phyloP scores from a whole-genome alignment of 257 asterid genomes.

The Galeopsis tetrahit region DNA sequence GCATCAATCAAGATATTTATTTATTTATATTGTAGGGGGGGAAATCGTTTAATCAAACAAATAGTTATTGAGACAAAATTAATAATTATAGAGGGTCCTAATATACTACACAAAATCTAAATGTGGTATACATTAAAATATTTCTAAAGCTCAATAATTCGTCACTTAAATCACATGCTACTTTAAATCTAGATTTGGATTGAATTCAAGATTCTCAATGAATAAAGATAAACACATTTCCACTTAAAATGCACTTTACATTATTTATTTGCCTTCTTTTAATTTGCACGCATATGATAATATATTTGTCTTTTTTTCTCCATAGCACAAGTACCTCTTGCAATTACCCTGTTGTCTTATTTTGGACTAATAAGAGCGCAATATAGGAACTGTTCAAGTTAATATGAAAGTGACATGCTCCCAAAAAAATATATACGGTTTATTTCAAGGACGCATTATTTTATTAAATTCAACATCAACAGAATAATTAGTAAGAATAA shows the following conservation, averaged over 20 bases:
- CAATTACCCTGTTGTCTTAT: neutral
- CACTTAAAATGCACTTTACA: conserved; percentile 29
- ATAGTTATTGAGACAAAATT: neutral
- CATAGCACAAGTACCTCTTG: neutral
- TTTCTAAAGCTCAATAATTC: neutral
- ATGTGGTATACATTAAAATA: neutral
- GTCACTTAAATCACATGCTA: conserved; percentile 19
- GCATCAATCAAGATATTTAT: neutral
- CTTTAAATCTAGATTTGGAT: conserved; percentile 13
- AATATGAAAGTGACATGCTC: neutral
- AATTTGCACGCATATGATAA: neutral
- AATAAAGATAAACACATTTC: conserved; percentile 25
- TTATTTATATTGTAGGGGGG: too few species aligned
- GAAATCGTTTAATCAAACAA: neutral
- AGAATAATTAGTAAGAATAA: too few species aligned
- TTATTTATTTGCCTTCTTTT: conserved; percentile 20
- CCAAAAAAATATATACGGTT: too few species aligned
- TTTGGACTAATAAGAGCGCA: neutral
- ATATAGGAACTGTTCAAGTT: neutral
- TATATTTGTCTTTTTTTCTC: neutral
- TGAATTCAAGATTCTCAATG: conserved; percentile 9
- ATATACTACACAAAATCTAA: neutral
- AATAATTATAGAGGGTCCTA: neutral
- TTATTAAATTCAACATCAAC: too few species aligned
- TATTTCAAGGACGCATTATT: too few species aligned